phyloP scores from a whole-genome alignment of 495 filamentous ascomycete genomes.

The Penicillium turbatum region DNA sequence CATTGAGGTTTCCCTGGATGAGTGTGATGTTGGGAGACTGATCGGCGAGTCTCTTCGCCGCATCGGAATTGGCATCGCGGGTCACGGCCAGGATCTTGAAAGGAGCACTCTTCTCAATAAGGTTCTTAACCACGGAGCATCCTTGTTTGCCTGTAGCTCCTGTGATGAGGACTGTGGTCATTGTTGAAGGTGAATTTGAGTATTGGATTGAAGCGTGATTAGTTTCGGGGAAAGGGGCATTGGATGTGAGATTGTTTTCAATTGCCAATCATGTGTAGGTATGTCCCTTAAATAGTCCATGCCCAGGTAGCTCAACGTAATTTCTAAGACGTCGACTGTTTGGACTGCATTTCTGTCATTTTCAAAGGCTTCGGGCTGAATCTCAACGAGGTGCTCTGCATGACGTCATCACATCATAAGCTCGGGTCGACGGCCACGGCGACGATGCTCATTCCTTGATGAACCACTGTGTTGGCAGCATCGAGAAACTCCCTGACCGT shows the following conservation, averaged over 20 bases:
- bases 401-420: not conserved
- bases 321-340: not conserved
- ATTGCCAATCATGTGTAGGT: not conserved
- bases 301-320: not conserved
- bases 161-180: slow-evolving; percentile 52
- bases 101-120: slow-evolving; percentile 42
- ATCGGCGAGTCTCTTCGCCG: slow-evolving; percentile 48
- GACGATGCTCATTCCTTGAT: slow-evolving; percentile 62
- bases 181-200: not conserved
- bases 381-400: not conserved
- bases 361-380: not conserved
- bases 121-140: slow-evolving; percentile 53
- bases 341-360: not conserved
- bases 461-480: slow-evolving; percentile 47
- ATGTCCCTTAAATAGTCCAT: not conserved
- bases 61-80: slow-evolving; percentile 50
- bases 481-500: slow-evolving; percentile 60
- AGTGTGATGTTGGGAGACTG: slow-evolving; percentile 45
- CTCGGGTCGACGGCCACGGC: slow-evolving; percentile 27
- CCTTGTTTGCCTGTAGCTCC: slow-evolving; percentile 69
- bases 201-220: too few species aligned
- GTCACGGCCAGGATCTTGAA: slow-evolving; percentile 68
- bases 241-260: not conserved
- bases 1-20: slow-evolving; percentile 53
- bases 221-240: too few species aligned